Evolutionary conservation across 2,329 filamentous ascomycete species (phyloP), one percentile per base, ranked within the genome.

Genomic region (Lasiodiplodia hormozganensis): DNA sequence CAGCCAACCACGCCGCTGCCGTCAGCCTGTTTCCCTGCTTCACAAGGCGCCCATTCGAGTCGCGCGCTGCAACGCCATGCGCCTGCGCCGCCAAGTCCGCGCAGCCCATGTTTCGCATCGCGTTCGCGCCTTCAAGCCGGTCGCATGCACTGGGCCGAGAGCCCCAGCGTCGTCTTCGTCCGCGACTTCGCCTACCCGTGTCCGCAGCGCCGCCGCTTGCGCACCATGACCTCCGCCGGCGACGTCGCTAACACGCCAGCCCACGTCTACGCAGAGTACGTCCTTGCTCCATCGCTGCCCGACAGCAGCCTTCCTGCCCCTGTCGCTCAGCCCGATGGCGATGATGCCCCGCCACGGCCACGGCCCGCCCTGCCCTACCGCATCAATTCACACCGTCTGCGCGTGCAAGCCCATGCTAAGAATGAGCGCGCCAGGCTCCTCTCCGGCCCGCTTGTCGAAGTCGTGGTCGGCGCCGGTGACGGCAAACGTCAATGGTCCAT

Each of bases 261-360:
- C 70, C 79, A 80, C 70, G 80, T 79, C 69, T 86, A 83, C 80
- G 84, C 85, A 76, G 83, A 85, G 85, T 86, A 84, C 77, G 84
- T 83, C 31, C 43, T 53, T 38, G 14, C 49, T 16, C 38, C 58
- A 31, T 53, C 68, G 38, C 68, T 69, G 14, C 68, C 68, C n/a
- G 43, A 51, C n/a, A 21, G 31, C 68, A 28, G 38, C 53, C 43
- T 54, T 28, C 56, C 64, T 40, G 25, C 36, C 51, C 51, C n/a
- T 28, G 7, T 43, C 34, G 3, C 51, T n/a, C 25, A 28, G 11
- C 25, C 11, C 38, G 65, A 23, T 36, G 8, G 51, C 47, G 65
- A 53, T 21, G 28, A 49, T 43, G 40, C 62, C 18, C 43, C 40
- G 25, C 43, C 31, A 10, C 62, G 34, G 6, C 68, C 38, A 34